Evolutionary conservation across 2,329 filamentous ascomycete species (phyloP), one percentile per base, ranked within the genome.

Genomic region (Trichoderma sp.): DNA sequence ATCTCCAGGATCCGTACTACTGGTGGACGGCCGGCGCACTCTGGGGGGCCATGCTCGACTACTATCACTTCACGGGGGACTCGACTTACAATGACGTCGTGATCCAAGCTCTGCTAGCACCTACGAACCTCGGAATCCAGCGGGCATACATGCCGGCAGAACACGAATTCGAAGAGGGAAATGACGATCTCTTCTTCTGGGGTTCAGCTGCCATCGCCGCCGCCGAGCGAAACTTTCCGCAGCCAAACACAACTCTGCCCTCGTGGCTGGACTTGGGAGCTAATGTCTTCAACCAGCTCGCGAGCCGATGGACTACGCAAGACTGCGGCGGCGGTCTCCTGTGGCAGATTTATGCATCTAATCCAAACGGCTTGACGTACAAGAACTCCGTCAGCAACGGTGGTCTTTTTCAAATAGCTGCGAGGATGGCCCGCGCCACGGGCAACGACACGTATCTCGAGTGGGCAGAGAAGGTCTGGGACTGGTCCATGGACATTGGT

Each of bases 331-430:
- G 93, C 73, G 94, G 93, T 5, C 82, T 96, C 61, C 86, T 89
- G 71, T 95, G 93, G 93, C 93, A 97, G 83, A 94, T 97, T 75
- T 95, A 91, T 79, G 83, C 87, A 1, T 88, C 87, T 76, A 95
- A 97, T 79, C 83, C 84, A 61, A 90, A 90, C 73, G 94, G 93
- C 15, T 91, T 94, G 79, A 86, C 89, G 77, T 96, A 97, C 87
- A 96, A 95, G 82, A 95, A 95, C 83, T 87, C 90, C 6, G 89
- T 95, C 76, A 91, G 90, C 73, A 96, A 96, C 80, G 93, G 92
- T 56, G 91, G 90, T n/a, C 89, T 96, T 79, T 95, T 97, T 81
- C 91, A 95, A 77, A 86, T 97, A 14, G 90, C 91, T 4, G 92
- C 93, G 1, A 90, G 93, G 21, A 85, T 95, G 15, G 92, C 91